phyloP scores from a whole-genome alignment of 305 asterid genomes.

The Withania somnifera region DNA sequence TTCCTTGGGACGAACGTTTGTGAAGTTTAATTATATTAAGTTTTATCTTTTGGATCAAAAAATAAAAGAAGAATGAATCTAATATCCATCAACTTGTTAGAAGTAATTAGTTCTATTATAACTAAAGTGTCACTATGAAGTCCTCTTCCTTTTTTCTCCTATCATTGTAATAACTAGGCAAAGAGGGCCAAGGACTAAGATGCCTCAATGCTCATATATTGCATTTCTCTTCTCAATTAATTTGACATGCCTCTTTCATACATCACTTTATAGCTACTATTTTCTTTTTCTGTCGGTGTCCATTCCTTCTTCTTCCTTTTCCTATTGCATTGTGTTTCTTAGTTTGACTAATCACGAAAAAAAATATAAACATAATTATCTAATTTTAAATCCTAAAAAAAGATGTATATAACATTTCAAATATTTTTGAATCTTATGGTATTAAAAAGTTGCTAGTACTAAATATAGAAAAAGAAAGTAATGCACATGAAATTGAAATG shows the following conservation, averaged over 20 bases:
- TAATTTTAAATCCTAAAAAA: no score
- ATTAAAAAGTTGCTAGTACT: neutral
- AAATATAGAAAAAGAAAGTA: no score
- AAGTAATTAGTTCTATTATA: no score
- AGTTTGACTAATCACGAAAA: neutral
- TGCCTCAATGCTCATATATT: slow-evolving; percentile 27
- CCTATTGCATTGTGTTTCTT: neutral
- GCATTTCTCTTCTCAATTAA: slow-evolving; percentile 23
- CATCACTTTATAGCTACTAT: slow-evolving; percentile 1
- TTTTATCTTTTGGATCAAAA: no score
- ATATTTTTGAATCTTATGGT: neutral
- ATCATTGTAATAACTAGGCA: slow-evolving; percentile 4
- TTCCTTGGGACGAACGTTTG: no score
- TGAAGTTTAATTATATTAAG: no score
- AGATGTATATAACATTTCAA: neutral
- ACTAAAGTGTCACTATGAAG: no score
- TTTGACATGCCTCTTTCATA: slow-evolving; percentile 22
- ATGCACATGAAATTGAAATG: neutral
- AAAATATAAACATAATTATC: no score
- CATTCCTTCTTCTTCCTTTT: neutral
- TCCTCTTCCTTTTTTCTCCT: no score
- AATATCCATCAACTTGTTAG: no score
- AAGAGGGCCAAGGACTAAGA: slow-evolving; percentile 10
- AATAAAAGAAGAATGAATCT: no score
- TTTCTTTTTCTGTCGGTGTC: slow-evolving; percentile 7